Evolutionary conservation across 2,329 filamentous ascomycete species (phyloP), one percentile per base, ranked within the genome.

Genomic region (Penicillium fuscoglaucum): DNA sequence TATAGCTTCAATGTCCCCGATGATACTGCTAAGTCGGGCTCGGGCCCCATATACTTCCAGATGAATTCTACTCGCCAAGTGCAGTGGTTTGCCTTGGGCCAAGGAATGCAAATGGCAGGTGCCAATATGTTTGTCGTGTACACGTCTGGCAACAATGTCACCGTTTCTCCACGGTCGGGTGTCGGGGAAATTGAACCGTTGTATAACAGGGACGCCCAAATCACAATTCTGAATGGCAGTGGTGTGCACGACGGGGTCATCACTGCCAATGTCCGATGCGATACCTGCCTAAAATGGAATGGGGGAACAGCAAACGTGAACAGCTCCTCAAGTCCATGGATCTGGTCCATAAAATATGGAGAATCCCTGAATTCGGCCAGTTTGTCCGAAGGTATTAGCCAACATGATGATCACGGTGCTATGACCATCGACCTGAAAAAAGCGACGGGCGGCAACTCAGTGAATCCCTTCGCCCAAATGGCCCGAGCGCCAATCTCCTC

Each of bases 101-200:
- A 86, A 67, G 84, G 84, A 28, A 73, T 64, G 2, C 62, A 69
- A 21, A 87, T 87, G 84, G 63, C 70, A 17, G 80, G 79, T 24
- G 70, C 84, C 6, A 84, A 85, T 68, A 85, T 87, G 47, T 86
- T 87, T 66, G 73, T 86, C 44, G 75, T 85, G 6, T 87, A 87
- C 64, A 77, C 79, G 28, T 72, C 78, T 40, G 72, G 72, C 39
- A 80, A 82, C 28, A 86, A 85, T 61, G 81, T 87, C 15, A 87
- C 84, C 0, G 63, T 87, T 9, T 86, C 84, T 61, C 79, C 85
- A 1, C 82, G 87, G 24, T 65, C 70, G 3, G 83, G 81, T 31
- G 73, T 66, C 0, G 78, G 78, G 8, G 77, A 87, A 62, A 61
- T 70, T 37, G 72, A 77, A 74, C 87, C 87, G 0, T 47, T 72